phyloP scores from a whole-genome alignment of 805 yeast species.

The Metschnikowia kunwiensis region DNA sequence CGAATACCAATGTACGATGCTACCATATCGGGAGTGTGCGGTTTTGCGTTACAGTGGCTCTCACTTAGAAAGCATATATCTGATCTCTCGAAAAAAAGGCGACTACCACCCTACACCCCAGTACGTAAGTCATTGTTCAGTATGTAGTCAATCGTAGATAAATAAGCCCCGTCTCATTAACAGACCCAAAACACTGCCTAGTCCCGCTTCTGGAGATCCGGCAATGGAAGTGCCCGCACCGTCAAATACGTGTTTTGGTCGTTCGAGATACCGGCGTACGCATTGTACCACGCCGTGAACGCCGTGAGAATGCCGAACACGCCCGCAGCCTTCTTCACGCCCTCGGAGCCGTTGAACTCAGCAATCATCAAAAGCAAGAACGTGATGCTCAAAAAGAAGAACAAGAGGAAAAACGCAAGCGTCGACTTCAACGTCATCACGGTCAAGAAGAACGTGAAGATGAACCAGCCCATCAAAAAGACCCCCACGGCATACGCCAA shows the following conservation, averaged over 20 bases:
- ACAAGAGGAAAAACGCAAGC: constrained; percentile 39
- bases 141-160: too few species aligned
- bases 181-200: too few species aligned
- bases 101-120: too few species aligned
- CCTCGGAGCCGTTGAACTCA: constrained; percentile 28
- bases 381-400: constrained; percentile 40
- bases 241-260: constrained; percentile 60
- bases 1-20: too few species aligned
- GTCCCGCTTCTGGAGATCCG: constrained; percentile 30
- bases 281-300: constrained; percentile 44
- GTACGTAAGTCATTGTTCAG: too few species aligned
- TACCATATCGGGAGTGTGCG: too few species aligned
- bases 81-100: too few species aligned
- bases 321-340: constrained; percentile 41
- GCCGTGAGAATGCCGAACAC: constrained; percentile 43
- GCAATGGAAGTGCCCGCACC: constrained; percentile 51
- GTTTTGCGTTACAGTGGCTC: too few species aligned
- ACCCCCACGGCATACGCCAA: constrained; percentile 37
- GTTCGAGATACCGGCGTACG: constrained; percentile 51
- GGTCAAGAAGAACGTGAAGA: constrained; percentile 42
- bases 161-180: too few species aligned
- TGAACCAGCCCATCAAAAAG: constrained; percentile 42
- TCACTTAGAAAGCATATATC: too few species aligned
- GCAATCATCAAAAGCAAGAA: constrained; percentile 41
- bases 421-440: constrained; percentile 42